Evolutionary conservation across 495 filamentous ascomycete genomes (phyloP).

Genomic region (Annulohypoxylon stygium): DNA sequence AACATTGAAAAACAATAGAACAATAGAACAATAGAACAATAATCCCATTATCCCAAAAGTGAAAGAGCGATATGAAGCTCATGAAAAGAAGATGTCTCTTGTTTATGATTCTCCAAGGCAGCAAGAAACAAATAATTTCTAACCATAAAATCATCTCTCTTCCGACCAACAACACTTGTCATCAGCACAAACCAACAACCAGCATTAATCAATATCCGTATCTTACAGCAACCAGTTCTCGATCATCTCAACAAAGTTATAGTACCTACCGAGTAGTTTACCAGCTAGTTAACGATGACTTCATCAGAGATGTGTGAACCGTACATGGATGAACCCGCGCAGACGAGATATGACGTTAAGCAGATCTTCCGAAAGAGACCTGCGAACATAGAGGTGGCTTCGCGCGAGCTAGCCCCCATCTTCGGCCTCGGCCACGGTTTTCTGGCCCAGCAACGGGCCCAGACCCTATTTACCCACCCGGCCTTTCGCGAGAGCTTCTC

Average conservation of each 20-base stretch:
- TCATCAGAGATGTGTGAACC: not conserved
- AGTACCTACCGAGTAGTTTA: not conserved
- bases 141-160: constrained; percentile 3
- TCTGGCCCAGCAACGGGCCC: constrained; percentile 32
- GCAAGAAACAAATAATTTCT: constrained; percentile 10
- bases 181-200: not conserved
- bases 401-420: constrained; percentile 47
- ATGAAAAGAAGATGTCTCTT: not conserved
- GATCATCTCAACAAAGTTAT: not conserved
- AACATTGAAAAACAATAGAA: not conserved
- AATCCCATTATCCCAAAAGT: not conserved
- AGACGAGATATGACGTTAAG: constrained; percentile 22
- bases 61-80: not conserved
- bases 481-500: constrained; percentile 14
- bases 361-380: constrained; percentile 31
- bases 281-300: not conserved
- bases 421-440: constrained; percentile 47
- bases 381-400: constrained; percentile 21
- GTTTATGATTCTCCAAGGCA: not conserved
- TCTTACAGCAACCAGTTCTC: not conserved
- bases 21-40: not conserved
- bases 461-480: constrained; percentile 40
- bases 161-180: not conserved
- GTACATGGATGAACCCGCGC: constrained; percentile 26
- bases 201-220: not conserved